These are phyloP conservation scores for Calonectria pteridis DNA, from an alignment of 2,329 filamentous ascomycete species.

Conservation along the genomic window DNA sequence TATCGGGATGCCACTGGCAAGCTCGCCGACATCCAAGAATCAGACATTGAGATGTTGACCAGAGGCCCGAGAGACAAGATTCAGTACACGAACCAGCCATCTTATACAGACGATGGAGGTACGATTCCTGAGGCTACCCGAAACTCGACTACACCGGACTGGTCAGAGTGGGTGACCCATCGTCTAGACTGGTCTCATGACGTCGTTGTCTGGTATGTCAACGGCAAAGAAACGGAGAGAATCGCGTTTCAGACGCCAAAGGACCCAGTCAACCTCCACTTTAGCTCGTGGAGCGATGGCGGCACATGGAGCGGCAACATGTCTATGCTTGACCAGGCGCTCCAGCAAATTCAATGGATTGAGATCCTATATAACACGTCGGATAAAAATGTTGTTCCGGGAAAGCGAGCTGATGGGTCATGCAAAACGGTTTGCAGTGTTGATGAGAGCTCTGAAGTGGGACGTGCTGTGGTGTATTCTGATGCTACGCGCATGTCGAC, in stretches of 20 bases:
- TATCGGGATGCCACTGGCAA: conserved; percentile 53
- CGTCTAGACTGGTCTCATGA: conserved; percentile 69
- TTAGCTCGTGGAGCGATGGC: conserved; percentile 72
- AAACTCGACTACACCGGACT: conserved; percentile 60
- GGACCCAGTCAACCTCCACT: conserved; percentile 61
- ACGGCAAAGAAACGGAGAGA: conserved; percentile 60
- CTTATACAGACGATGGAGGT: conserved; percentile 58
- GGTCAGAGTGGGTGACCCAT: conserved; percentile 68
- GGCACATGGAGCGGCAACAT: conserved; percentile 70
- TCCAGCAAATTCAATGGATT: conserved; percentile 71
- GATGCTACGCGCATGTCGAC: not conserved
- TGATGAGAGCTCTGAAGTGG: conserved; percentile 30
- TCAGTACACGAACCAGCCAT: conserved; percentile 72
- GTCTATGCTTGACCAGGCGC: conserved; percentile 60
- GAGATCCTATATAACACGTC: conserved; percentile 65
- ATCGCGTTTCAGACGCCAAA: conserved; percentile 67
- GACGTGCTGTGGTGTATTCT: not conserved
- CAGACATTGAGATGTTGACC: conserved; percentile 65
- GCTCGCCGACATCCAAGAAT: conserved; percentile 58
- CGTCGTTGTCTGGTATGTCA: conserved; percentile 65
- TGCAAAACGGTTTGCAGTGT: conserved; percentile 40
- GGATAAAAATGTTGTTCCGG: conserved; percentile 22
- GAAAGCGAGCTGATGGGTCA: not conserved
- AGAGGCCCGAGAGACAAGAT: conserved; percentile 54
- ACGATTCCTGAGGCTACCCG: conserved; percentile 58